Conservation (phyloP, 2,329 filamentous ascomycete genomes). For the Sporothrix brunneoviolacea region DNA sequence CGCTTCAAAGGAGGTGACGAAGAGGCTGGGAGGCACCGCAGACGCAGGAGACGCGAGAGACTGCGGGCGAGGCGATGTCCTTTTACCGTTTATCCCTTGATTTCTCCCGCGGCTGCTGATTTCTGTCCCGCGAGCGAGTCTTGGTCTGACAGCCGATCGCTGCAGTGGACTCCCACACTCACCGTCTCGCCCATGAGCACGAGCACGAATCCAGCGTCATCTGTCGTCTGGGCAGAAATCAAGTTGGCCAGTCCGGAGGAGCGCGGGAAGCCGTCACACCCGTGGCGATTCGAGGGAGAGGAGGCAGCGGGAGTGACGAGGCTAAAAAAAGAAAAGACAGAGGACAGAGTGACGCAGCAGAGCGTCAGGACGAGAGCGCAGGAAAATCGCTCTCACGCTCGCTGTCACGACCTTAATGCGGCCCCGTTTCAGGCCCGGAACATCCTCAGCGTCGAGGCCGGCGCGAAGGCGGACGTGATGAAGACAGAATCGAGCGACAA, state of each 20-base stretch:
- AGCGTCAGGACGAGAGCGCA: background rate
- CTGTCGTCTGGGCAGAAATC: background rate
- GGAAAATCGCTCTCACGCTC: background rate
- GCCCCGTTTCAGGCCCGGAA: slow-evolving; percentile 12
- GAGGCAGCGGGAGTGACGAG: background rate
- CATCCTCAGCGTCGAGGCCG: background rate
- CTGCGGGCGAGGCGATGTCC: too few relatives aligned
- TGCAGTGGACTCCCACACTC: background rate
- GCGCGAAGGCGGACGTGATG: slow-evolving; percentile 7
- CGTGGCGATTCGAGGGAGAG: background rate
- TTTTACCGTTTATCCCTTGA: background rate
- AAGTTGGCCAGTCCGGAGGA: background rate
- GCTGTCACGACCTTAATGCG: slow-evolving; percentile 8
- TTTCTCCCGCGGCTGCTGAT: background rate
- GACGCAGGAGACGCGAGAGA: background rate
- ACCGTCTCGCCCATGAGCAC: too few relatives aligned
- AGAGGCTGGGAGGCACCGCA: background rate
- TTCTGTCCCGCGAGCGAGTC: background rate
- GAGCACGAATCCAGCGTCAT: too few relatives aligned
- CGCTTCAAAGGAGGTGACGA: background rate
- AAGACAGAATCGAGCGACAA: background rate
- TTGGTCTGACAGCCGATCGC: background rate
- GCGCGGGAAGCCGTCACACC: background rate
- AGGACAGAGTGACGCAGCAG: background rate
- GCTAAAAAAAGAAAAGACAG: slow-evolving; percentile 6